Conservation (phyloP, 1,284 basidiomycete species). For the Prillingera fragicola region DNA sequence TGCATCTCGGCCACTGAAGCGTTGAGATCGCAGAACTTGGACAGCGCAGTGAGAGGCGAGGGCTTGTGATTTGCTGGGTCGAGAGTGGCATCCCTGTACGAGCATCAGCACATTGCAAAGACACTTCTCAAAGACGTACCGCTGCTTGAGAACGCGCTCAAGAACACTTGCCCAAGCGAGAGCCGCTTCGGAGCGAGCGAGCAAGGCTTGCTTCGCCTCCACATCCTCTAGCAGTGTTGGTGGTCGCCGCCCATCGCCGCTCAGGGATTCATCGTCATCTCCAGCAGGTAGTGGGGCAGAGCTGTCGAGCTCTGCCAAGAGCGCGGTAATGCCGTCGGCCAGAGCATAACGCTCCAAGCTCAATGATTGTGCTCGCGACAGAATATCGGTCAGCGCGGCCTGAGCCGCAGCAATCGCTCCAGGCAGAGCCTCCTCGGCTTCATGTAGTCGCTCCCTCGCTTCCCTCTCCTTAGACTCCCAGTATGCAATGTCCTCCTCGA, state of each 20-base stretch:
- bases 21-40: slow-evolving; percentile 59
- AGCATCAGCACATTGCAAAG: neutral
- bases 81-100: slow-evolving; percentile 31
- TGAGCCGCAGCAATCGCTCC: slow-evolving; percentile 29
- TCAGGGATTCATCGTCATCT: slow-evolving; percentile 5
- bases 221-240: slow-evolving; percentile 52
- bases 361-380: slow-evolving; percentile 63
- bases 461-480: slow-evolving; percentile 28
- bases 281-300: neutral
- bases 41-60: slow-evolving; percentile 50
- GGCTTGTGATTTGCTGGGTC: slow-evolving; percentile 44
- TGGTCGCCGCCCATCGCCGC: slow-evolving; percentile 2
- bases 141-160: slow-evolving; percentile 63
- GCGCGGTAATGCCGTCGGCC: slow-evolving; percentile 34
- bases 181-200: slow-evolving; percentile 69
- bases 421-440: slow-evolving; percentile 28
- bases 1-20: slow-evolving; percentile 55
- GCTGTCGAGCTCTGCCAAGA: slow-evolving; percentile 31
- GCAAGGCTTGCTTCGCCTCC: slow-evolving; percentile 67
- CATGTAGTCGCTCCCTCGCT: slow-evolving; percentile 22
- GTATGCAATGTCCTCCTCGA: slow-evolving; percentile 34
- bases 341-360: slow-evolving; percentile 65
- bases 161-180: slow-evolving; percentile 69
- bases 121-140: slow-evolving; percentile 58
- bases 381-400: slow-evolving; percentile 27